These are phyloP conservation scores for Cornus florida DNA, from an alignment of 148 eudicot genomes.

Conservation along the genomic window DNA sequence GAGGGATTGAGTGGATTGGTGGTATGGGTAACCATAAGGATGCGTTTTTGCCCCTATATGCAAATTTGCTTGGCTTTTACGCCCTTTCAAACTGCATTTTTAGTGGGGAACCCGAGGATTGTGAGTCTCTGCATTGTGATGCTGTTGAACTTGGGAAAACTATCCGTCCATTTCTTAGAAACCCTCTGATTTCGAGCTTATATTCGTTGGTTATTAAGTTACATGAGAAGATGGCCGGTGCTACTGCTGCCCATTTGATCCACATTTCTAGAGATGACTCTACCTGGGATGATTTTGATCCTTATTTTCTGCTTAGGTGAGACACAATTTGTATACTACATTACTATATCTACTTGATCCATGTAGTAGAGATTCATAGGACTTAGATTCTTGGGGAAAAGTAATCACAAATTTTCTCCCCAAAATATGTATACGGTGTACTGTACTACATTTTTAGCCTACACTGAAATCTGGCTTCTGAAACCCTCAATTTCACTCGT, in stretches of 20 bases:
- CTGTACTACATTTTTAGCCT: background rate
- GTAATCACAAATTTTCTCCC: background rate
- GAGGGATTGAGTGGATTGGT: constrained; percentile 68
- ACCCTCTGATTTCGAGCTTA: constrained; percentile 65
- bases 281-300: constrained; percentile 72
- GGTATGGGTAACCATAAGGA: constrained; percentile 94
- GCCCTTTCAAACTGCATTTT: constrained; percentile 62
- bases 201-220: constrained; percentile 45
- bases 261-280: constrained; percentile 21
- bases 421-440: background rate
- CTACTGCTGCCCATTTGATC: constrained; percentile 22
- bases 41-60: constrained; percentile 84
- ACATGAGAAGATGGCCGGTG: constrained; percentile 46
- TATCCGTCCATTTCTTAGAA: constrained; percentile 63
- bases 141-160: constrained; percentile 53
- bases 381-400: background rate
- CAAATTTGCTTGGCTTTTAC: constrained; percentile 69
- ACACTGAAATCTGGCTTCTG: background rate
- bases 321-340: background rate
- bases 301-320: constrained; percentile 72
- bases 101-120: constrained; percentile 28
- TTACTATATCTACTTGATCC: background rate
- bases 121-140: constrained; percentile 40
- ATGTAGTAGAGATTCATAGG: background rate
- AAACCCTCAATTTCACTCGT: background rate